Evolutionary conservation across 2,329 filamentous ascomycete species (phyloP).

Genomic region (Alternaria rosae): DNA sequence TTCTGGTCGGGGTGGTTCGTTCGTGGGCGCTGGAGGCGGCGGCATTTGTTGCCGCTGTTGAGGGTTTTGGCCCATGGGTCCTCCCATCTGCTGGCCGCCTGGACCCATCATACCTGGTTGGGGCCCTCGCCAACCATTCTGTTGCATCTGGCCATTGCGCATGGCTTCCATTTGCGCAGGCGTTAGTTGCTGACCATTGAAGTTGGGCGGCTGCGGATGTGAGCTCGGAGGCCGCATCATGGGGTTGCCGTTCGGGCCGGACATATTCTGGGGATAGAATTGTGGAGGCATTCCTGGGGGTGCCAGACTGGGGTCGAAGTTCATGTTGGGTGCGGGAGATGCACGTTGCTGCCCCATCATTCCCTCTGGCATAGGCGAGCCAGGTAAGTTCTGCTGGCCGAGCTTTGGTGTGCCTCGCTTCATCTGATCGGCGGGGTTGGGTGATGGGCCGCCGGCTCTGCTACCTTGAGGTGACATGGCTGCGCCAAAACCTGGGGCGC

Average conservation of each 20-base stretch:
- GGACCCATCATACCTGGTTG: conserved; percentile 62
- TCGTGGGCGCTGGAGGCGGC: conserved; percentile 57
- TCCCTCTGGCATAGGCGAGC: conserved; percentile 73
- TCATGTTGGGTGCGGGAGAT: conserved; percentile 65
- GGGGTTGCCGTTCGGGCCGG: conserved; percentile 27
- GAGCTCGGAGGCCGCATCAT: conserved; percentile 65
- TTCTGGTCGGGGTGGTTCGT: conserved; percentile 53
- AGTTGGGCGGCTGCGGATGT: conserved; percentile 57
- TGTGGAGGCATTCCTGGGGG: conserved; percentile 54
- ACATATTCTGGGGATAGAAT: conserved; percentile 44
- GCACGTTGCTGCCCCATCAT: conserved; percentile 68
- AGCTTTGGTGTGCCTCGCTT: conserved; percentile 80
- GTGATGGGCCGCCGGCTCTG: conserved; percentile 74
- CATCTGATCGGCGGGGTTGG: conserved; percentile 80
- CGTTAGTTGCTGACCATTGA: conserved; percentile 70
- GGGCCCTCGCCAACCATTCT: conserved; percentile 47
- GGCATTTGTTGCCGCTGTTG: conserved; percentile 70
- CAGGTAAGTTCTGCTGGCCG: conserved; percentile 70
- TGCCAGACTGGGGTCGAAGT: conserved; percentile 60
- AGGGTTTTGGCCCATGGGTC: conserved; percentile 68
- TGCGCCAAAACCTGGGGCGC: conserved; percentile 64
- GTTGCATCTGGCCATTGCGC: conserved; percentile 48
- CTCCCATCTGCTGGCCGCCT: conserved; percentile 61
- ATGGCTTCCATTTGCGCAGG: conserved; percentile 62
- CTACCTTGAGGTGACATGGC: conserved; percentile 74